A percentile compares a stretch with the other conserved stretches of the same genome.
phyloP scores from a whole-genome alignment of 1,284 basidiomycete genomes.

The Pseudomicrostroma phylloplanum region DNA sequence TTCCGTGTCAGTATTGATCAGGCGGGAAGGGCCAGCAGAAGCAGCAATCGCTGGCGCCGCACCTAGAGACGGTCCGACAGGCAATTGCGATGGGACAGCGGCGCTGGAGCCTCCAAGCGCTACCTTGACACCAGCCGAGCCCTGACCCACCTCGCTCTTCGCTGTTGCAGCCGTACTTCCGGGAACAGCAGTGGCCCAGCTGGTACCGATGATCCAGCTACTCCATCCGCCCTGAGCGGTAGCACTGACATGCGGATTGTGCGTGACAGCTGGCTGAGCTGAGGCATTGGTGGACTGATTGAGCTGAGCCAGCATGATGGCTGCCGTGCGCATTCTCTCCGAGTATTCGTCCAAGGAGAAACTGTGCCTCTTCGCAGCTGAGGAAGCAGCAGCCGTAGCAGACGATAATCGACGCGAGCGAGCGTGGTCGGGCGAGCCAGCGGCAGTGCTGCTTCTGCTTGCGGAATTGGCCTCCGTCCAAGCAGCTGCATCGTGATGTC shows the following conservation, averaged over 20 bases:
- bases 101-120: not conserved
- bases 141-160: constrained; percentile 34
- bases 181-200: constrained; percentile 21
- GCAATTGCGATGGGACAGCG: not conserved
- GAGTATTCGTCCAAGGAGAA: constrained; percentile 81
- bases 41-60: not conserved
- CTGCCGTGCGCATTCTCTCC: constrained; percentile 93
- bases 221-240: constrained; percentile 42
- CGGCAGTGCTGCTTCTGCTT: not conserved
- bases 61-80: not conserved
- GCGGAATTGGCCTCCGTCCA: constrained; percentile 24
- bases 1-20: constrained; percentile 53
- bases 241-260: constrained; percentile 23
- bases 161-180: constrained; percentile 16
- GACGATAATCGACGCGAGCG: constrained; percentile 8
- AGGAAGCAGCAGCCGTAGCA: not conserved
- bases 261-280: constrained; percentile 30
- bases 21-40: constrained; percentile 16
- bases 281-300: constrained; percentile 55
- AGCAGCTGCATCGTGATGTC: constrained; percentile 38
- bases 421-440: not conserved
- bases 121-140: constrained; percentile 26
- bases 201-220: constrained; percentile 43
- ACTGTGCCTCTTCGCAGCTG: constrained; percentile 14
- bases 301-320: constrained; percentile 95